Conservation (phyloP, 495 filamentous ascomycete species). For the Schizothecium vesticola region DNA sequence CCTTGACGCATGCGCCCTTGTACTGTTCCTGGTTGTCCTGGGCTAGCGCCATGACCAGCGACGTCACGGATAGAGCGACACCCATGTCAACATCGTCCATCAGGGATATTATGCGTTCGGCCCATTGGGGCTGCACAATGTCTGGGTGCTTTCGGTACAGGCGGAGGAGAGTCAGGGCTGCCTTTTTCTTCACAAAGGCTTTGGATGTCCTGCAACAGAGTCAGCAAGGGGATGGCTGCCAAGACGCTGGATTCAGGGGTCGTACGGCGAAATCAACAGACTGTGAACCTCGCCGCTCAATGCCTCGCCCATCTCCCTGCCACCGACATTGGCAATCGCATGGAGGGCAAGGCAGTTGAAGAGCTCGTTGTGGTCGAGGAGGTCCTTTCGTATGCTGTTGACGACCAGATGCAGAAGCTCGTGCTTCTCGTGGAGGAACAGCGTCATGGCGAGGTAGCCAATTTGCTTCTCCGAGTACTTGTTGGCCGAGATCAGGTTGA, state of each 20-base stretch:
- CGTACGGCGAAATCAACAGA: slow-evolving; percentile 91
- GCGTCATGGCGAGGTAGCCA: slow-evolving; percentile 93
- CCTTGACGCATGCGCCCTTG: slow-evolving; percentile 89
- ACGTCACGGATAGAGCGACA: slow-evolving; percentile 92
- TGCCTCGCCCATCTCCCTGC: slow-evolving; percentile 94
- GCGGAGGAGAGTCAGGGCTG: slow-evolving; percentile 89
- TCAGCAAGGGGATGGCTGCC: slow-evolving; percentile 11
- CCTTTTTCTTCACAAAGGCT: slow-evolving; percentile 99
- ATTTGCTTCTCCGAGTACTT: slow-evolving; percentile 99
- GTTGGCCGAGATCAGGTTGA: slow-evolving; percentile 91
- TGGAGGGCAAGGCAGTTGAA: slow-evolving; percentile 98
- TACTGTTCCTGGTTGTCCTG: slow-evolving; percentile 93
- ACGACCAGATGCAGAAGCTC: slow-evolving; percentile 94
- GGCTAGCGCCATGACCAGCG: slow-evolving; percentile 89
- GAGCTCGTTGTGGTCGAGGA: slow-evolving; percentile 90
- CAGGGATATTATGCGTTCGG: slow-evolving; percentile 91
- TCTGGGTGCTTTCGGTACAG: slow-evolving; percentile 89
- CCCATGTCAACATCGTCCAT: slow-evolving; percentile 98
- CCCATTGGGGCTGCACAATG: slow-evolving; percentile 95
- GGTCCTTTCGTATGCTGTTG: slow-evolving; percentile 96
- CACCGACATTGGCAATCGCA: slow-evolving; percentile 96
- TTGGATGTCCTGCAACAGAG: slow-evolving; percentile 69
- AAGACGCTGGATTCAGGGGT: slow-evolving; percentile 13
- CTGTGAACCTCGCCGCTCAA: slow-evolving; percentile 89
- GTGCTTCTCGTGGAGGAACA: slow-evolving; percentile 96